A percentile compares a stretch with the other conserved stretches of the same genome.
These are phyloP conservation scores for Sanghuangporus weigelae DNA, from an alignment of 1,284 basidiomycete genomes.

Conservation along the genomic window DNA sequence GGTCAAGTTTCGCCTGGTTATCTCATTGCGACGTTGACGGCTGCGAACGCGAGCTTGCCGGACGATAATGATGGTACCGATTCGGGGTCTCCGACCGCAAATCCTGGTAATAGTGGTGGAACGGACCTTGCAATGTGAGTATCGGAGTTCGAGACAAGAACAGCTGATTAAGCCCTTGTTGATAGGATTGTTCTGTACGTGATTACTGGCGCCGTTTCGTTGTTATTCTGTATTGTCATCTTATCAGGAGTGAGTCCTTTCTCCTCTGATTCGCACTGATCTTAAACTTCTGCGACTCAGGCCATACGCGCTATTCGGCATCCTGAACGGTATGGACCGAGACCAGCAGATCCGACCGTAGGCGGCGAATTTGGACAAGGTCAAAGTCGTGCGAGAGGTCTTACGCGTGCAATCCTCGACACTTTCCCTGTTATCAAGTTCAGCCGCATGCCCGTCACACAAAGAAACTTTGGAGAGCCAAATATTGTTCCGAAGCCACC, in stretches of 20 bases:
- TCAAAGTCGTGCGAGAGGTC: slow-evolving; percentile 72
- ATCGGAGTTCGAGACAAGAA: slow-evolving; percentile 8
- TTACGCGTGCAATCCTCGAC: slow-evolving; percentile 87
- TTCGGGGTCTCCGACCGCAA: slow-evolving; percentile 4
- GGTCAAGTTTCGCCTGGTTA: slow-evolving; percentile 44
- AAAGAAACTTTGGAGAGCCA: slow-evolving; percentile 4
- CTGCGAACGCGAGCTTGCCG: slow-evolving; percentile 53
- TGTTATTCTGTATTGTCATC: slow-evolving; percentile 76
- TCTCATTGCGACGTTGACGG: slow-evolving; percentile 63
- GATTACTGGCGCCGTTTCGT: slow-evolving; percentile 80
- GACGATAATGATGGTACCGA: slow-evolving; percentile 20
- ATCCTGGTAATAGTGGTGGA: slow-evolving; percentile 29
- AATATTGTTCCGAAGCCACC: slow-evolving; percentile 21
- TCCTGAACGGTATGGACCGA: slow-evolving; percentile 87
- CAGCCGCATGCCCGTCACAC: slow-evolving; percentile 30
- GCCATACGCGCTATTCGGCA: slow-evolving; percentile 79
- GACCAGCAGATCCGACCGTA: slow-evolving; percentile 39
- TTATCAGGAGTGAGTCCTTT: slow-evolving; percentile 61
- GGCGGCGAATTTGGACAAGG: slow-evolving; percentile 37
- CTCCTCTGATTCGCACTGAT: slow-evolving; percentile 10
- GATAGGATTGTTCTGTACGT: slow-evolving; percentile 80
- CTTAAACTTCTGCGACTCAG: slow-evolving; percentile 30
- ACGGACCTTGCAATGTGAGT: slow-evolving; percentile 73
- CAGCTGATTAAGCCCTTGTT: background rate
- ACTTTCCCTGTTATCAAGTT: slow-evolving; percentile 94